These are phyloP conservation scores for Haematococcus lacustris DNA, from an alignment of 139 green algal genomes.

Conservation along the genomic window DNA sequence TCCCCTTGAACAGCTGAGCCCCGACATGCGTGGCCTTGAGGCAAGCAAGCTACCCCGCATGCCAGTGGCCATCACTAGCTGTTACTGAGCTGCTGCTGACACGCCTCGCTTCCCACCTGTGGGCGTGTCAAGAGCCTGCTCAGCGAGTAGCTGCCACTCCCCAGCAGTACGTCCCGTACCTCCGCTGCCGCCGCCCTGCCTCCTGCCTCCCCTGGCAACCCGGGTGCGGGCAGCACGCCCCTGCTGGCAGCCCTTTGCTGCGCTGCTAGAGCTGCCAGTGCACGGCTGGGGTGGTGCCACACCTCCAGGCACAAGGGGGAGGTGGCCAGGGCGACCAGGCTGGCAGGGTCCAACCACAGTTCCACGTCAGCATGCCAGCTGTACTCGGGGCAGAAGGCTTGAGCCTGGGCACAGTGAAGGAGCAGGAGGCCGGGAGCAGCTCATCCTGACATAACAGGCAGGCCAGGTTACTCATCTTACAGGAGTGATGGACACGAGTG, in stretches of 20 bases:
- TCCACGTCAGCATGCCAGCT: slow-evolving; percentile 19
- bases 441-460: too few relatives aligned
- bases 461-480: too few relatives aligned
- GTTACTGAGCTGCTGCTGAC: too few relatives aligned
- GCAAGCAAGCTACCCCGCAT: too few relatives aligned
- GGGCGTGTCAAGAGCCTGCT: slow-evolving; percentile 26
- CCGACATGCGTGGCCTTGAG: too few relatives aligned
- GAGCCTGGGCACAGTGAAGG: too few relatives aligned
- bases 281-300: slow-evolving; percentile 47
- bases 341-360: slow-evolving; percentile 12
- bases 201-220: not conserved
- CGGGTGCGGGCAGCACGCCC: too few relatives aligned
- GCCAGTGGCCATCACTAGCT: too few relatives aligned
- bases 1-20: too few relatives aligned
- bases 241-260: slow-evolving; percentile 5
- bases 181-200: not conserved
- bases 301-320: slow-evolving; percentile 34
- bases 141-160: slow-evolving; percentile 16
- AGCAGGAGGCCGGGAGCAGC: too few relatives aligned
- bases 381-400: slow-evolving; percentile 52
- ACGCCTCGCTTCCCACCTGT: slow-evolving; percentile 17
- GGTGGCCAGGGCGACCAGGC: slow-evolving; percentile 22
- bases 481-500: too few relatives aligned
- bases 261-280: slow-evolving; percentile 26
- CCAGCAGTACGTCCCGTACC: slow-evolving; percentile 38